Evolutionary conservation across 73 alveolate species (phyloP), one percentile per base, ranked within the genome.

Genomic region (Blepharisma japonicum): DNA sequence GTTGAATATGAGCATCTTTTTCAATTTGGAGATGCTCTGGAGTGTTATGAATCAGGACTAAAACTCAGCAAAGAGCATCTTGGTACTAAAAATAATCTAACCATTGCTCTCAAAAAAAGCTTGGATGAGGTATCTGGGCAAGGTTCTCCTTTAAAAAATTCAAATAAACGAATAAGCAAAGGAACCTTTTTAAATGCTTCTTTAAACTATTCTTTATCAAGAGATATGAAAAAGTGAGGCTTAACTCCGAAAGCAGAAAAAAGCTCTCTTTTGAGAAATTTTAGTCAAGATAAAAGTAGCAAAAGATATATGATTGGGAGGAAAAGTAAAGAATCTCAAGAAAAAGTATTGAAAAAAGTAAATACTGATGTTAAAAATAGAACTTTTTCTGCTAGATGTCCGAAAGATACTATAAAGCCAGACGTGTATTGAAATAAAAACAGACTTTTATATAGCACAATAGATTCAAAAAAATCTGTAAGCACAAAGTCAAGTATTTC

Each of bases 21-120:
- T 25, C 74, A 61, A 25, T 14, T 18, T 61, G 18, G 47, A 2
- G 74, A 61, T 25, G 14, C 47, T 61, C 2, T 61, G 2, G 74
- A 61, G 18, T 61, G 74, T 48, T 61, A 14, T 61, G 74, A 61
- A 61, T 14, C 74, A 18, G 74, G 74, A 61, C 5, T 61, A 39
- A 61, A 61, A 14, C 46, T 61, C 18, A 61, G 74, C 23, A 61
- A 14, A 39, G 23, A 39, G 23, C 74, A 61, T 61, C 47, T 61
- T n/a, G 74, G 74, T 61, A 14, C 18, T 9, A 61, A 25, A 8
- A n/a, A 61, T 61, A 39, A 61, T 14, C 18, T 61, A 11, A 61
- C 74, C 47, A 0, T 61, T 2, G 74, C 74, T 20, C 46, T 61
- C 18, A 61, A 61, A 25, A 61, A 5, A 20, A 61, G 47, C 5